Conservation (phyloP, 2,329 filamentous ascomycete genomes). For the Nectriaceae sp. region DNA sequence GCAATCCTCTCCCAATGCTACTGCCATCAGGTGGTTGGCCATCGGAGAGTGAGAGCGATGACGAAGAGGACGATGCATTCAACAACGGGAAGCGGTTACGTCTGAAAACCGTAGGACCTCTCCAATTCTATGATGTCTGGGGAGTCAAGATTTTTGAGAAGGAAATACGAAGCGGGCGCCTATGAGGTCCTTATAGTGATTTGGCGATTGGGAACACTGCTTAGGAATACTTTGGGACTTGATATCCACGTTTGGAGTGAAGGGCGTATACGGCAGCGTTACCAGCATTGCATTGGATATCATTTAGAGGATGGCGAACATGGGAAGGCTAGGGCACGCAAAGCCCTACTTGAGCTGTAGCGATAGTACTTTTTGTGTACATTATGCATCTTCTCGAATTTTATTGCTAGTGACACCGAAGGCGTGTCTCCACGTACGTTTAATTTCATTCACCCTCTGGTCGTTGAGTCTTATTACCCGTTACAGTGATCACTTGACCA, state of each 20-base stretch:
- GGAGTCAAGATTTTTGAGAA: slow-evolving; percentile 61
- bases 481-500: too few relatives aligned
- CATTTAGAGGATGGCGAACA: slow-evolving; percentile 9
- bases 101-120: slow-evolving; percentile 38
- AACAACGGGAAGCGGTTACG: slow-evolving; percentile 35
- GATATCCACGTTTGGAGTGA: slow-evolving; percentile 1
- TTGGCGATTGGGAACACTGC: not conserved
- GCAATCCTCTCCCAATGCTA: slow-evolving; percentile 29
- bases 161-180: slow-evolving; percentile 46
- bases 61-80: slow-evolving; percentile 31
- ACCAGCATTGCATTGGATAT: slow-evolving; percentile 4
- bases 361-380: too few relatives aligned
- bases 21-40: slow-evolving; percentile 30
- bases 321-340: too few relatives aligned
- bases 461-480: too few relatives aligned
- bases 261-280: slow-evolving; percentile 11
- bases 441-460: too few relatives aligned
- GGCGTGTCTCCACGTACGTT: too few relatives aligned
- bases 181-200: slow-evolving; percentile 18
- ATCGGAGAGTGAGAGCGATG: slow-evolving; percentile 38
- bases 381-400: too few relatives aligned
- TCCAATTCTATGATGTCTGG: slow-evolving; percentile 43
- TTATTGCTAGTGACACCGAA: too few relatives aligned
- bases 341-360: too few relatives aligned
- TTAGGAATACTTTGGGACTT: not conserved